Evolutionary conservation across 805 yeast species (phyloP).

Genomic region (Grigorovia transvaalensis): DNA sequence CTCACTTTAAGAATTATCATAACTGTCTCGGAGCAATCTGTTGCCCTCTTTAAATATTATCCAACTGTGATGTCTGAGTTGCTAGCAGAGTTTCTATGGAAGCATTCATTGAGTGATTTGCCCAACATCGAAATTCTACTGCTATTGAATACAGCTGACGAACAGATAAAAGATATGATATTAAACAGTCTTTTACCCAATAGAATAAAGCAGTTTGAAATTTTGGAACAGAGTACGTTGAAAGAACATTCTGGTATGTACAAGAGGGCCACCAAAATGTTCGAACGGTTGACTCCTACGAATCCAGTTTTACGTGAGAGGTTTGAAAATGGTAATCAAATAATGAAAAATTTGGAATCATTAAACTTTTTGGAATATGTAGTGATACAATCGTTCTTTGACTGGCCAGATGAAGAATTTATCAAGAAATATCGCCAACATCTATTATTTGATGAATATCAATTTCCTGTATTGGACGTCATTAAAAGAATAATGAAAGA

Average conservation of each 20-base stretch:
- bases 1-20: slow-evolving; percentile 3
- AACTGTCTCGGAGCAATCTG: background rate
- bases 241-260: slow-evolving; percentile 6
- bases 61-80: slow-evolving; percentile 9
- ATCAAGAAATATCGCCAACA: slow-evolving; percentile 56
- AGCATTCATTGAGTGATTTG: slow-evolving; percentile 8
- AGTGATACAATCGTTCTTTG: slow-evolving; percentile 45
- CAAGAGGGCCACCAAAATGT: slow-evolving; percentile 1
- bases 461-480: slow-evolving; percentile 39
- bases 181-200: slow-evolving; percentile 10
- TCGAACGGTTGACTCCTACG: slow-evolving; percentile 1
- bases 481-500: slow-evolving; percentile 27
- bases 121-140: slow-evolving; percentile 9
- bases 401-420: slow-evolving; percentile 48
- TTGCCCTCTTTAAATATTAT: background rate
- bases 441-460: slow-evolving; percentile 46
- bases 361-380: slow-evolving; percentile 36
- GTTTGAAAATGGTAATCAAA: slow-evolving; percentile 7
- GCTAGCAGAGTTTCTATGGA: slow-evolving; percentile 6
- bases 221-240: slow-evolving; percentile 7
- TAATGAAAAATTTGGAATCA: slow-evolving; percentile 5
- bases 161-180: slow-evolving; percentile 2
- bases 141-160: slow-evolving; percentile 7
- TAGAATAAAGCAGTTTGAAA: slow-evolving; percentile 5
- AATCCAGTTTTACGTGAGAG: slow-evolving; percentile 1